Percentiles rank a stretch among this genome's conserved stretches.
These are phyloP conservation scores for Globisporangium alternatum DNA, from an alignment of 352 stramenopile genomes.

Conservation along the genomic window DNA sequence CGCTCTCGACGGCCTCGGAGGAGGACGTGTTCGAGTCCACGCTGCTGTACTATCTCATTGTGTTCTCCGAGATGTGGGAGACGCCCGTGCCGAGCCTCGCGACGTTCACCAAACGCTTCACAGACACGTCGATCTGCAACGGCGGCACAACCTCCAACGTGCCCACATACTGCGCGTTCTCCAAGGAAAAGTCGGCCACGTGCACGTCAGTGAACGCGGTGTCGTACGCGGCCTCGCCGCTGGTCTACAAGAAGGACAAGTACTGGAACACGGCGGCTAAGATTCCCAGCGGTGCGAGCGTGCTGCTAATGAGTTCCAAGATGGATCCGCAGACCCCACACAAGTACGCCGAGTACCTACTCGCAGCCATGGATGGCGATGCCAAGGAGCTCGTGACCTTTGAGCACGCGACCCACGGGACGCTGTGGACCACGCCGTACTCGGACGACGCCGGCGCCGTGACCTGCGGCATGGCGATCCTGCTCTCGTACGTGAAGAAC, in stretches of 20 bases:
- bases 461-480: constrained; percentile 46
- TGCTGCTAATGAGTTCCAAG: constrained; percentile 37
- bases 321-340: constrained; percentile 48
- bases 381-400: constrained; percentile 51
- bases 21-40: too few species aligned
- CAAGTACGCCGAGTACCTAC: constrained; percentile 44
- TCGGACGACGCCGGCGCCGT: constrained; percentile 13
- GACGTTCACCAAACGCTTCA: constrained; percentile 28
- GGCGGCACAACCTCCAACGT: constrained; percentile 25
- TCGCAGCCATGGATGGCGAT: constrained; percentile 25
- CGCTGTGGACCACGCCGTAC: constrained; percentile 17
- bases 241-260: constrained; percentile 45
- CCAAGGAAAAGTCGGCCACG: constrained; percentile 31
- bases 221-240: constrained; percentile 14
- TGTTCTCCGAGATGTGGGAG: constrained; percentile 60
- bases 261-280: constrained; percentile 46
- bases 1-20: not conserved
- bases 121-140: constrained; percentile 20
- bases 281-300: constrained; percentile 34
- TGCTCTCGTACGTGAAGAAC: constrained; percentile 38
- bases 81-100: constrained; percentile 18
- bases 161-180: constrained; percentile 50
- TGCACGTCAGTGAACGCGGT: constrained; percentile 21
- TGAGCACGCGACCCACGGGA: constrained; percentile 33
- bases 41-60: constrained; percentile 35